phyloP scores from a whole-genome alignment of 768 basidiomycete species.

The Boletus rubropictus region DNA sequence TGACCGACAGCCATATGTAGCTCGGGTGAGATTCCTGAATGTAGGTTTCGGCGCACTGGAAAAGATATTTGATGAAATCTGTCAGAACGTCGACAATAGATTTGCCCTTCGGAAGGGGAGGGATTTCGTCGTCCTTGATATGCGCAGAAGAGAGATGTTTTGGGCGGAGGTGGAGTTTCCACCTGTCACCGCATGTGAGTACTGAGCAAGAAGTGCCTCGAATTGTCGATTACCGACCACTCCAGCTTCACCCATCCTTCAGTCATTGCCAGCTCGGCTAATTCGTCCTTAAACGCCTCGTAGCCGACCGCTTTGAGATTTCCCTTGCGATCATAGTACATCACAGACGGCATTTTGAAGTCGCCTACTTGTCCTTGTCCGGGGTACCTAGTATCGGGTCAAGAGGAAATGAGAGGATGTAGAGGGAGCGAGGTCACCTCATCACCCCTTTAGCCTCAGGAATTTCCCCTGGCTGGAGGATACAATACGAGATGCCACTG shows the following conservation, averaged over 20 bases:
- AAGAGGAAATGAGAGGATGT: background rate
- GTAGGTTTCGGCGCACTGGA: conserved; percentile 36
- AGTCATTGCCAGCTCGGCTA: conserved; percentile 31
- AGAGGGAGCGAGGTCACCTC: background rate
- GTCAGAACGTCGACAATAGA: conserved; percentile 35
- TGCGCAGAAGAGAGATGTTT: conserved; percentile 24
- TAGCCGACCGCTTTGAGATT: conserved; percentile 35
- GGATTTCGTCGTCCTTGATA: conserved; percentile 28
- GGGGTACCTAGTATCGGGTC: conserved; percentile 25
- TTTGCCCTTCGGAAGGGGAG: conserved; percentile 37
- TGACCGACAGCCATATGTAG: conserved; percentile 42
- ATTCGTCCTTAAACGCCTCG: conserved; percentile 35
- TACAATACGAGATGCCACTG: conserved; percentile 32
- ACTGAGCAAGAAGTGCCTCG: background rate
- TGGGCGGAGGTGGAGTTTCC: conserved; percentile 36
- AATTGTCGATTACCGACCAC: conserved; percentile 26
- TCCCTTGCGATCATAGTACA: conserved; percentile 40
- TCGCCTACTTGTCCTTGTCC: conserved; percentile 37
- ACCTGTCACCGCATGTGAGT: conserved; percentile 13
- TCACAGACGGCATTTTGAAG: conserved; percentile 41
- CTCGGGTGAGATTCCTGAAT: conserved; percentile 38
- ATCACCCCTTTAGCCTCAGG: conserved; percentile 22
- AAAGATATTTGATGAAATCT: conserved; percentile 42
- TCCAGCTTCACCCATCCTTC: conserved; percentile 41
- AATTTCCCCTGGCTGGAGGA: conserved; percentile 33